Percentiles rank a stretch among this genome's conserved stretches.
Evolutionary conservation across 2,329 filamentous ascomycete genomes (phyloP).

Genomic region (Colletotrichum tabaci): DNA sequence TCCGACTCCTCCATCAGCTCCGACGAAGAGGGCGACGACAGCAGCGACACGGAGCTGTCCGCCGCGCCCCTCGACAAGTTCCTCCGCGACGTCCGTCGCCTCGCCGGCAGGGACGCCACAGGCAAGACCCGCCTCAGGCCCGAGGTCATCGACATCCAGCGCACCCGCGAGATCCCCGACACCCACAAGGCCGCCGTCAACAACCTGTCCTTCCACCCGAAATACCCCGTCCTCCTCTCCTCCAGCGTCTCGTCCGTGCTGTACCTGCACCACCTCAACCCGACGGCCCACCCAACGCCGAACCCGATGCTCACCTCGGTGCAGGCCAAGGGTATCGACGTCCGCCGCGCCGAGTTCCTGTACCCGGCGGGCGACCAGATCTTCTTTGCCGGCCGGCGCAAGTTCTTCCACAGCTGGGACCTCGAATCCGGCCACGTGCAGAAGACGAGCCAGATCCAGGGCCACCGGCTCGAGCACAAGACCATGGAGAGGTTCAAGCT

Average conservation of each 20-base stretch:
- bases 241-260: conserved; percentile 89
- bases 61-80: conserved; percentile 85
- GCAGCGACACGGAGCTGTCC: conserved; percentile 73
- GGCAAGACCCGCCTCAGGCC: conserved; percentile 80
- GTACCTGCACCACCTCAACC: conserved; percentile 90
- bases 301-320: conserved; percentile 93
- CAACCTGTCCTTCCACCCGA: conserved; percentile 90
- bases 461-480: conserved; percentile 85
- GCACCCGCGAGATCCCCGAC: conserved; percentile 87
- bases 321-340: conserved; percentile 86
- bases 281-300: conserved; percentile 79
- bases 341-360: conserved; percentile 87
- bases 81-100: conserved; percentile 79
- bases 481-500: conserved; percentile 93
- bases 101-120: conserved; percentile 68
- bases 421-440: conserved; percentile 85
- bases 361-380: conserved; percentile 81
- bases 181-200: conserved; percentile 84
- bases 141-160: conserved; percentile 91
- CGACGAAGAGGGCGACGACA: conserved; percentile 69
- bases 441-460: conserved; percentile 83
- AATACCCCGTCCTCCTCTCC: conserved; percentile 89
- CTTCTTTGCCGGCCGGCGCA: conserved; percentile 88
- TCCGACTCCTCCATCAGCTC: conserved; percentile 50
- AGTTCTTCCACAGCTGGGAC: conserved; percentile 96